Percentiles rank a stretch among this genome's conserved stretches.
These are phyloP conservation scores for Vachellia collinsii DNA, from an alignment of 306 rosid genomes.

Conservation along the genomic window DNA sequence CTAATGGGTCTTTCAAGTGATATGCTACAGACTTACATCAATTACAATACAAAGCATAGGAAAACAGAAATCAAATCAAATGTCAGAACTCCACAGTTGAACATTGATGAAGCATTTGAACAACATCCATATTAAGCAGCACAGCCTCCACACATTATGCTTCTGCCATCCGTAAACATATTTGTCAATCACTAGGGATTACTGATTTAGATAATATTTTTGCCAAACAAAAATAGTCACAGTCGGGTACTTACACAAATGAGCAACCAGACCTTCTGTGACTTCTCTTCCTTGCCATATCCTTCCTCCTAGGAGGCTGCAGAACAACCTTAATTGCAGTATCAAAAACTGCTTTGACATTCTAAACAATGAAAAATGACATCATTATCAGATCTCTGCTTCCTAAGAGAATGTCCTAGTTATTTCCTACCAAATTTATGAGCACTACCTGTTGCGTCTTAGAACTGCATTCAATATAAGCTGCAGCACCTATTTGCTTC, in stretches of 20 bases:
- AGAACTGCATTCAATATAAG: constrained; percentile 95
- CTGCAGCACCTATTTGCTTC: constrained; percentile 97
- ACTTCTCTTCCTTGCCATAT: constrained; percentile 71
- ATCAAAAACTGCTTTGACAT: constrained; percentile 96
- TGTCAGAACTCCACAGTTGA: constrained; percentile 45
- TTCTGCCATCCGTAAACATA: constrained; percentile 45
- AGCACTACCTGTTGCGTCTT: constrained; percentile 89
- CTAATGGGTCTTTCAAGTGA: background rate
- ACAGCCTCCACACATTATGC: constrained; percentile 85
- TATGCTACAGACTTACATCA: constrained; percentile 26
- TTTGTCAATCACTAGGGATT: constrained; percentile 16
- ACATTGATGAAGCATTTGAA: constrained; percentile 40
- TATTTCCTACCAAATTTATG: background rate
- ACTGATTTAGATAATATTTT: background rate
- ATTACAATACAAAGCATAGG: constrained; percentile 43
- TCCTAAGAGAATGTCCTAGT: background rate
- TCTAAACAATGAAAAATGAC: constrained; percentile 54
- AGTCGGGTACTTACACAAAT: constrained; percentile 66
- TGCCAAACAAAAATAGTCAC: background rate
- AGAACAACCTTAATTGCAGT: constrained; percentile 97
- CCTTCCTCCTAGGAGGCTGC: constrained; percentile 94
- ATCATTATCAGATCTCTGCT: constrained; percentile 10
- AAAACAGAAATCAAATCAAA: constrained; percentile 34
- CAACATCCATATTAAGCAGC: constrained; percentile 52
- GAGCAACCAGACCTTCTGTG: constrained; percentile 77